Conservation (phyloP, 108 stramenopile species). For the Pseudonitzschia multistriata region DNA sequence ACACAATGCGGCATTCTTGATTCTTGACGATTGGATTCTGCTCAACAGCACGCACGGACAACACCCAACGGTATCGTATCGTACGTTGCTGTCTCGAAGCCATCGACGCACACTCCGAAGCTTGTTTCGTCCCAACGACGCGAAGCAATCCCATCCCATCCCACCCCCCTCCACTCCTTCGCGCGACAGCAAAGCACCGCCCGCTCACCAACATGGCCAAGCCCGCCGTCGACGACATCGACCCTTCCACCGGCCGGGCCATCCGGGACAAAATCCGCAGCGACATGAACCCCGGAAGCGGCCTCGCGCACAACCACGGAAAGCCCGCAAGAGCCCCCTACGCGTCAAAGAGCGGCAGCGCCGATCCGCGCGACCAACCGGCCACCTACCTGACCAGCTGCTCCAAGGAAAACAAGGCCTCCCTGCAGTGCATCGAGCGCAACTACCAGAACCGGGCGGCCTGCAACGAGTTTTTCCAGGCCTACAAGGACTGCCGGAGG, state of each 20-base stretch:
- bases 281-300: conserved; percentile 26
- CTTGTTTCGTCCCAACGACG: too few species aligned
- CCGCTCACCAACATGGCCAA: too few species aligned
- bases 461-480: conserved; percentile 70
- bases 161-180: too few species aligned
- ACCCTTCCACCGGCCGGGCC: conserved; percentile 20
- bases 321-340: conserved; percentile 21
- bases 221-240: neutral
- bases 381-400: conserved; percentile 70
- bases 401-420: conserved; percentile 55
- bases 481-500: conserved; percentile 70
- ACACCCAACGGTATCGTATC: too few species aligned
- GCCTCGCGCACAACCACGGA: conserved; percentile 33
- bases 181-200: too few species aligned
- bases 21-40: too few species aligned
- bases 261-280: conserved; percentile 24
- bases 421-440: conserved; percentile 71
- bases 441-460: conserved; percentile 69
- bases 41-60: too few species aligned
- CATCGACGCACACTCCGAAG: too few species aligned
- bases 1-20: too few species aligned
- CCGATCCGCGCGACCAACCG: neutral
- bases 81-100: too few species aligned
- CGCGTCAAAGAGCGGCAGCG: conserved; percentile 8
- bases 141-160: too few species aligned